Conservation (phyloP, 768 basidiomycete genomes). For the Boletus insuetus region DNA sequence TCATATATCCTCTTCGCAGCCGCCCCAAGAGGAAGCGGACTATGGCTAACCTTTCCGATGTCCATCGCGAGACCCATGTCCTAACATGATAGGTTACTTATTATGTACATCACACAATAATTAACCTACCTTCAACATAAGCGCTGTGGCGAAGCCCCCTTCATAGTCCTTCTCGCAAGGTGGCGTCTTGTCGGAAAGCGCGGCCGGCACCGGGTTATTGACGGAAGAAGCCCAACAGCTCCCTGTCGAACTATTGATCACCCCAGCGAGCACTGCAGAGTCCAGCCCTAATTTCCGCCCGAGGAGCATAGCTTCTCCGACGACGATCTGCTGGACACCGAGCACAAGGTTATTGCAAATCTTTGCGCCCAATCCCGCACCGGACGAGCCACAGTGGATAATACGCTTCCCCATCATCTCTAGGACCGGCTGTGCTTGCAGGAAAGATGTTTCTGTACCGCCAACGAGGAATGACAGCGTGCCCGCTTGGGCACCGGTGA, state of each 20-base stretch:
- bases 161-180: constrained; percentile 83
- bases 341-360: constrained; percentile 86
- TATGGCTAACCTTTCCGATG: constrained; percentile 49
- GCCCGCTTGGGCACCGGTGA: constrained; percentile 82
- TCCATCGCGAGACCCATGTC: constrained; percentile 81
- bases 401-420: constrained; percentile 76
- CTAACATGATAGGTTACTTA: constrained; percentile 37
- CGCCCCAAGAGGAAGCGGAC: constrained; percentile 62
- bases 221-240: constrained; percentile 80
- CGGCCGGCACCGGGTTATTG: constrained; percentile 83
- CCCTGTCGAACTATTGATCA: constrained; percentile 85
- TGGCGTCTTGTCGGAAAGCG: constrained; percentile 67
- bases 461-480: constrained; percentile 93
- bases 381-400: constrained; percentile 80
- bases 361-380: constrained; percentile 82
- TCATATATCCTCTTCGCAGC: constrained; percentile 64
- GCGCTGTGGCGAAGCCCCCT: constrained; percentile 78
- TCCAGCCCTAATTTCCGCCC: constrained; percentile 81
- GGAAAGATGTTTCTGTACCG: constrained; percentile 59
- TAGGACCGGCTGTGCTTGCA: constrained; percentile 56
- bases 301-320: constrained; percentile 88
- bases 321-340: constrained; percentile 78
- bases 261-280: constrained; percentile 70
- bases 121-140: constrained; percentile 74
- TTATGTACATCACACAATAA: background rate